Evolutionary conservation across 805 yeast genomes (phyloP).

Genomic region (Pichia kluyveri): DNA sequence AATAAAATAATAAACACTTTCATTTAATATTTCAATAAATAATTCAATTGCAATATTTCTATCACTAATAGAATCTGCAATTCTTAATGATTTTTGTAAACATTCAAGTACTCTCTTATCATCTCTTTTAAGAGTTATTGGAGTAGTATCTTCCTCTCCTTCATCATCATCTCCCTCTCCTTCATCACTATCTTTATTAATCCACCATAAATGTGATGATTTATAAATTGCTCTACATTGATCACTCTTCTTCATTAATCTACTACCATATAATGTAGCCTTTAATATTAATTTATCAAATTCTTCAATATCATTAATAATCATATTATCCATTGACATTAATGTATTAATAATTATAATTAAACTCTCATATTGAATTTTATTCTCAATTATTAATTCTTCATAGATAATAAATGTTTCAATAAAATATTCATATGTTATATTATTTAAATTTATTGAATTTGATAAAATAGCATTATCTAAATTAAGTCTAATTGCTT

Average conservation of each 20-base stretch:
- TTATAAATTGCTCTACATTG: constrained; percentile 86
- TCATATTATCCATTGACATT: constrained; percentile 33
- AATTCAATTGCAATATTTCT: constrained; percentile 62
- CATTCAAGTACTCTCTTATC: constrained; percentile 82
- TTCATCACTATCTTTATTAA: constrained; percentile 44
- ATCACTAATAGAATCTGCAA: constrained; percentile 94
- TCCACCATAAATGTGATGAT: constrained; percentile 94
- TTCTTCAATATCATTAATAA: constrained; percentile 38
- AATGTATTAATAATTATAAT: constrained; percentile 38
- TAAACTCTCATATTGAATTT: constrained; percentile 40
- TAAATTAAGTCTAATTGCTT: constrained; percentile 42
- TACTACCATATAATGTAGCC: constrained; percentile 80
- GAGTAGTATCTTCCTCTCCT: constrained; percentile 1
- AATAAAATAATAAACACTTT: constrained; percentile 76
- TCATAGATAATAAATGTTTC: constrained; percentile 85
- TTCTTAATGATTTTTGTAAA: constrained; percentile 76
- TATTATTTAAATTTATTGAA: constrained; percentile 59
- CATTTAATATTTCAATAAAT: constrained; percentile 82
- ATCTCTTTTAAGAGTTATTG: constrained; percentile 27
- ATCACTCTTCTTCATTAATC: constrained; percentile 82
- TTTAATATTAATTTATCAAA: constrained; percentile 79
- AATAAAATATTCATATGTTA: constrained; percentile 80
- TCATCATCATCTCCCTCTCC: constrained; percentile 14
- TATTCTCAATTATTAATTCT: constrained; percentile 41
- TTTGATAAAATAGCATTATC: constrained; percentile 73